A percentile compares a stretch with the other conserved stretches of the same genome.
Conservation (phyloP, 352 stramenopile genomes). For the Globisporangium splendens region DNA sequence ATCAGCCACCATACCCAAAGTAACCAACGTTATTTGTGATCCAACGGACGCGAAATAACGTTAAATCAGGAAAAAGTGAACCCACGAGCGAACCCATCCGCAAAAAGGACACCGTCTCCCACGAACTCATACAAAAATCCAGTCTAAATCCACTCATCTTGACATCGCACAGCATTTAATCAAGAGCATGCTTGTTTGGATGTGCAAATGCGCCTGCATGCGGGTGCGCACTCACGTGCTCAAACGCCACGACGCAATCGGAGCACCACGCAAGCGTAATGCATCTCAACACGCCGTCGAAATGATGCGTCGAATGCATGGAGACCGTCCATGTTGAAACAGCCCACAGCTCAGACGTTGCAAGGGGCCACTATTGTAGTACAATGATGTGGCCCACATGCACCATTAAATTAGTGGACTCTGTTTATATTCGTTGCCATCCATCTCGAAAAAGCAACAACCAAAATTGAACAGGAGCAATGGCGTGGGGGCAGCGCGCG, state of each 20-base stretch:
- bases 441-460: conserved; percentile 1
- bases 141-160: neutral
- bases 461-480: conserved; percentile 13
- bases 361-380: no score
- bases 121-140: neutral
- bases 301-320: no score
- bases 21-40: conserved; percentile 1
- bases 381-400: neutral
- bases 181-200: no score
- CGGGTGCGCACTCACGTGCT: no score
- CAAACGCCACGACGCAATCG: no score
- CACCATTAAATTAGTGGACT: conserved; percentile 1
- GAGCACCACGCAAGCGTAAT: no score
- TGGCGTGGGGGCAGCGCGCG: conserved; percentile 71
- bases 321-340: no score
- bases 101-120: no score
- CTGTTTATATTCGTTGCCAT: conserved; percentile 1
- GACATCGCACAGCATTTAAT: no score
- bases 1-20: conserved; percentile 4
- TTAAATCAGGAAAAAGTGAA: conserved; percentile 4
- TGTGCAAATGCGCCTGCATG: no score
- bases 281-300: no score
- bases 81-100: neutral
- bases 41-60: conserved; percentile 1
- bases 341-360: no score